These are phyloP conservation scores for Starmerella geochares DNA, from an alignment of 805 yeast genomes.

Conservation along the genomic window DNA sequence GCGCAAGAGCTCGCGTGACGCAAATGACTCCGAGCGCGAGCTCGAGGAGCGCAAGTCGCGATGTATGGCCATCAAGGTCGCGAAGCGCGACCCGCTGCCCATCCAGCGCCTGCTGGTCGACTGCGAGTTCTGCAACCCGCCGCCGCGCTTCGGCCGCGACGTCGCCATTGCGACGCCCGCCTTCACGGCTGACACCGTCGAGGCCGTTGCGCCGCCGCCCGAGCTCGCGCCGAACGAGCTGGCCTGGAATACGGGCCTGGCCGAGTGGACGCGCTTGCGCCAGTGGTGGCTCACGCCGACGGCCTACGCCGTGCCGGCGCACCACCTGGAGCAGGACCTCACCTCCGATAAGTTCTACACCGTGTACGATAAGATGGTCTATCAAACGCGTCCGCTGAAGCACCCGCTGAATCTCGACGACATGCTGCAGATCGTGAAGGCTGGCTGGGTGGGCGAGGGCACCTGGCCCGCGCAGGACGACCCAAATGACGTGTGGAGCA, in stretches of 20 bases:
- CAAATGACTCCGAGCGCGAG: constrained; percentile 17
- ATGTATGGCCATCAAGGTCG: constrained; percentile 26
- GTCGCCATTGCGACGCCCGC: constrained; percentile 19
- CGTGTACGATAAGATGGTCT: constrained; percentile 60
- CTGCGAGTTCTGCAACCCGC: constrained; percentile 30
- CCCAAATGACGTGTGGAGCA: constrained; percentile 24
- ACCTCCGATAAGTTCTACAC: constrained; percentile 31
- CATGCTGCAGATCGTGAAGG: constrained; percentile 57
- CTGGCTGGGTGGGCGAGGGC: constrained; percentile 76
- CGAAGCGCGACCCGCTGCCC: constrained; percentile 27
- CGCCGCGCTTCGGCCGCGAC: constrained; percentile 22
- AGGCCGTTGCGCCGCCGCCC: constrained; percentile 12
- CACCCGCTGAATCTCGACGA: constrained; percentile 65
- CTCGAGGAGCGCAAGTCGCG: constrained; percentile 24
- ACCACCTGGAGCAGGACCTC: constrained; percentile 26
- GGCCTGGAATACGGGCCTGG: constrained; percentile 45
- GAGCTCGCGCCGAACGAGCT: constrained; percentile 27
- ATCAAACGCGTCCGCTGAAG: constrained; percentile 57
- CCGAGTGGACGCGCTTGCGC: constrained; percentile 62
- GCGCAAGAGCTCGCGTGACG: constrained; percentile 6
- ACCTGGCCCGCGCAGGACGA: constrained; percentile 43
- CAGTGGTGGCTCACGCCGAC: constrained; percentile 46
- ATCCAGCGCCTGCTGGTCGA: constrained; percentile 27
- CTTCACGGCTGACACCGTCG: constrained; percentile 18
- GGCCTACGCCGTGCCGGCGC: constrained; percentile 21